A percentile compares a stretch with the other conserved stretches of the same genome.
Conservation (phyloP, 2,329 filamentous ascomycete genomes). For the Zasmidium angulare region DNA sequence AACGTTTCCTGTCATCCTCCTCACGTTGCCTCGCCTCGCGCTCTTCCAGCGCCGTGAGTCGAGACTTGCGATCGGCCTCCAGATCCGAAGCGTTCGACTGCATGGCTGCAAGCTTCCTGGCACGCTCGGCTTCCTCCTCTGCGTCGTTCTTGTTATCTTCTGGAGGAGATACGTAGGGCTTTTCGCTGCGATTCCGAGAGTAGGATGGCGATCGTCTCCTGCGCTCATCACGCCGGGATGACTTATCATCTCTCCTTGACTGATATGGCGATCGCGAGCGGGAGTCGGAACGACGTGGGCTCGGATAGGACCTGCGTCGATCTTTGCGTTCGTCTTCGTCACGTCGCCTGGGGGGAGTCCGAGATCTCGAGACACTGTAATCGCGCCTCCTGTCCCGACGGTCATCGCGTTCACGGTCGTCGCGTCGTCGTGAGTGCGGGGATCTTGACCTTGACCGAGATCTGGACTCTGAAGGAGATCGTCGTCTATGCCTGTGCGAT, state of each 20-base stretch:
- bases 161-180: conserved; percentile 29
- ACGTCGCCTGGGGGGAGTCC: conserved; percentile 40
- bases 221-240: conserved; percentile 11
- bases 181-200: conserved; percentile 18
- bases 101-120: conserved; percentile 42
- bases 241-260: conserved; percentile 18
- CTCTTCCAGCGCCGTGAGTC: conserved; percentile 66
- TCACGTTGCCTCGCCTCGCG: conserved; percentile 64
- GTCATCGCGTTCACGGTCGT: conserved; percentile 22
- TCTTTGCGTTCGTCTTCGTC: conserved; percentile 34
- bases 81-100: conserved; percentile 55
- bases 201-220: conserved; percentile 22
- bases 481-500: conserved; percentile 27
- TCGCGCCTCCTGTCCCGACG: conserved; percentile 26
- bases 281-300: conserved; percentile 35
- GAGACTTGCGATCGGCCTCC: conserved; percentile 67
- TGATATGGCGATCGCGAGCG: conserved; percentile 35
- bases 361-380: conserved; percentile 34
- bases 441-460: conserved; percentile 26
- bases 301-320: conserved; percentile 34
- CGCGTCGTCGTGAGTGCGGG: conserved; percentile 23
- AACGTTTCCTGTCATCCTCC: conserved; percentile 58
- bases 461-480: conserved; percentile 23
- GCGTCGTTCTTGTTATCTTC: conserved; percentile 19
- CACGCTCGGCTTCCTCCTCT: conserved; percentile 36